These are phyloP conservation scores for Cercophora samala DNA, from an alignment of 495 filamentous ascomycete species.

Conservation along the genomic window DNA sequence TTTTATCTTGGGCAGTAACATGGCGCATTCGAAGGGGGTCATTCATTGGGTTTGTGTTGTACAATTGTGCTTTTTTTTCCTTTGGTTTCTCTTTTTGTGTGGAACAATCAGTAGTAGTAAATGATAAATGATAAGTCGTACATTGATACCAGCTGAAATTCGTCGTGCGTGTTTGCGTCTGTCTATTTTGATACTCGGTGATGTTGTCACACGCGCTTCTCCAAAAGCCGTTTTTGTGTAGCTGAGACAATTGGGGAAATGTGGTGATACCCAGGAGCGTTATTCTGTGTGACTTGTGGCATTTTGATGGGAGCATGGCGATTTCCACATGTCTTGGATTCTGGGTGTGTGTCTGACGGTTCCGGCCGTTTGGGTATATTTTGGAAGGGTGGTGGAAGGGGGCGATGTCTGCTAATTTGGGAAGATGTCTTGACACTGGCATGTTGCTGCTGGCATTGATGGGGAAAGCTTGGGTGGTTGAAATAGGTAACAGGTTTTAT, in stretches of 20 bases:
- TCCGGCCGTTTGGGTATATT: slow-evolving; percentile 6
- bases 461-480: too few relatives aligned
- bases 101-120: background rate
- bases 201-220: background rate
- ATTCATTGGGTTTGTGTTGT: background rate
- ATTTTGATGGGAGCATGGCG: background rate
- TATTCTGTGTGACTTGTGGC: background rate
- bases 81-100: background rate
- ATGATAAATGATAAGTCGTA: background rate
- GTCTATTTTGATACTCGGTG: background rate
- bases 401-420: background rate
- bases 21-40: slow-evolving; percentile 5
- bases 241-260: background rate
- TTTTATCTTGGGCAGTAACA: slow-evolving; percentile 8
- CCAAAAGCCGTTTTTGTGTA: background rate
- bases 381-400: background rate
- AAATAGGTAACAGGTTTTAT: too few relatives aligned
- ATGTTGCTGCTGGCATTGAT: too few relatives aligned
- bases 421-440: too few relatives aligned
- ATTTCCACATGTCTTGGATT: background rate
- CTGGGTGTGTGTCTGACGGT: background rate
- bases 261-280: too few relatives aligned
- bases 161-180: background rate
- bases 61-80: background rate
- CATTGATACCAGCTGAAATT: background rate